These are phyloP conservation scores for Gossypium armourianum DNA, from an alignment of 441 rosid genomes.

Conservation along the genomic window DNA sequence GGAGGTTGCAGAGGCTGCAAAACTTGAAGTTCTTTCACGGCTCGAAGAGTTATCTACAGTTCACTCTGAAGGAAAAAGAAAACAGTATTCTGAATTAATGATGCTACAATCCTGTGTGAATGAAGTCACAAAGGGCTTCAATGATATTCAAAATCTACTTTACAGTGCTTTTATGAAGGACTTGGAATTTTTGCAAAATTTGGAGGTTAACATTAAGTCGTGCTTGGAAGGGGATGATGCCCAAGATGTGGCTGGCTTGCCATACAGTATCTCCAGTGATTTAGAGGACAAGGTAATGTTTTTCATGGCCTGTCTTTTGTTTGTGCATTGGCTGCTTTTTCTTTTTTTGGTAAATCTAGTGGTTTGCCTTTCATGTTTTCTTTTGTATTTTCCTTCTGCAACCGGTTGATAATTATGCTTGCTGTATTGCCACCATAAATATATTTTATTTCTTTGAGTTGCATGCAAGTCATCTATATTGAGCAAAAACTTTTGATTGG, in stretches of 20 bases:
- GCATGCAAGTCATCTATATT: neutral
- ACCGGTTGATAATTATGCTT: neutral
- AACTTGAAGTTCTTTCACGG: constrained; percentile 49
- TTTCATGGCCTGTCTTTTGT: neutral
- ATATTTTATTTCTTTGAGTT: neutral
- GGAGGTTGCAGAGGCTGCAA: constrained; percentile 57
- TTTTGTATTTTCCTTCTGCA: neutral
- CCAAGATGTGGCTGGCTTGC: constrained; percentile 27
- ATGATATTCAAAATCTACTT: constrained; percentile 35
- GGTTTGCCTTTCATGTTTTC: neutral
- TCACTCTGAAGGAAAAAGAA: constrained; percentile 41
- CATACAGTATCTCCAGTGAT: constrained; percentile 23
- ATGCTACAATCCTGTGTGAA: constrained; percentile 37
- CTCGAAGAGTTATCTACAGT: constrained; percentile 41
- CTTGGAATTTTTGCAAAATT: constrained; percentile 49
- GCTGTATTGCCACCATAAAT: neutral
- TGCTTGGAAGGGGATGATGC: constrained; percentile 35
- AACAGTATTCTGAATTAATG: constrained; percentile 38
- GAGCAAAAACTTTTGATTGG: constrained; percentile 1
- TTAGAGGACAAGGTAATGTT: constrained; percentile 40
- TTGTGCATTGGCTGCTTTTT: neutral
- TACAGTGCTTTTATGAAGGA: constrained; percentile 47
- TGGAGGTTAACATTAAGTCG: constrained; percentile 47
- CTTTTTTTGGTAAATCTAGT: neutral
- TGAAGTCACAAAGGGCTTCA: constrained; percentile 40